phyloP scores from a whole-genome alignment of 1,139 yeast species.

The Candida mesenterica region DNA sequence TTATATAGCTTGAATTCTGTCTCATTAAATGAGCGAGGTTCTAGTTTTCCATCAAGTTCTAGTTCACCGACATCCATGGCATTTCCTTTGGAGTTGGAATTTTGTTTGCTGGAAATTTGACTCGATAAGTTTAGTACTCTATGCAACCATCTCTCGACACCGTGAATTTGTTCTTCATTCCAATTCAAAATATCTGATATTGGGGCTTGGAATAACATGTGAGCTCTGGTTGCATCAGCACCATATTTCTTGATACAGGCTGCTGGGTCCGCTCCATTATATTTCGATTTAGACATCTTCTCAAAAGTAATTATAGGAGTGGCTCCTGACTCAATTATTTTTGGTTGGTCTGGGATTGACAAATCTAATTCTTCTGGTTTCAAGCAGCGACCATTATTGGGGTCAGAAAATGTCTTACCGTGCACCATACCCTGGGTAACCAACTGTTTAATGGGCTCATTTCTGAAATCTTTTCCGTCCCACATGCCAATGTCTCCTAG shows the following conservation, averaged over 20 bases:
- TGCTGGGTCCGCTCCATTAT: slow-evolving; percentile 90
- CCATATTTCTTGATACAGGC: slow-evolving; percentile 78
- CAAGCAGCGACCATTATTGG: slow-evolving; percentile 68
- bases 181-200: slow-evolving; percentile 77
- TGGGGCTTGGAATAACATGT: slow-evolving; percentile 92
- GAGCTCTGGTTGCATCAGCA: slow-evolving; percentile 93
- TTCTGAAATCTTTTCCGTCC: slow-evolving; percentile 42
- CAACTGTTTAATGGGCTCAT: slow-evolving; percentile 78
- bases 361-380: slow-evolving; percentile 70
- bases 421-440: slow-evolving; percentile 99
- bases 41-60: slow-evolving; percentile 20
- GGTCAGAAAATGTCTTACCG: slow-evolving; percentile 78
- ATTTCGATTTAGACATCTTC: slow-evolving; percentile 95
- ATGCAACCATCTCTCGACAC: slow-evolving; percentile 82
- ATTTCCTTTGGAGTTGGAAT: not conserved
- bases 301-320: slow-evolving; percentile 63
- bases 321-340: slow-evolving; percentile 48
- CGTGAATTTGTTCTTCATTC: slow-evolving; percentile 86
- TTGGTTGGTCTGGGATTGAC: slow-evolving; percentile 38
- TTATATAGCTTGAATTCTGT: slow-evolving; percentile 59
- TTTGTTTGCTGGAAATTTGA: slow-evolving; percentile 2
- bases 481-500: slow-evolving; percentile 58
- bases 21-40: slow-evolving; percentile 27
- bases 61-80: slow-evolving; percentile 13
- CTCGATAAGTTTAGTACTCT: slow-evolving; percentile 48